Evolutionary conservation across 495 filamentous ascomycete genomes (phyloP).

Genomic region (Xylaria flabelliformis): DNA sequence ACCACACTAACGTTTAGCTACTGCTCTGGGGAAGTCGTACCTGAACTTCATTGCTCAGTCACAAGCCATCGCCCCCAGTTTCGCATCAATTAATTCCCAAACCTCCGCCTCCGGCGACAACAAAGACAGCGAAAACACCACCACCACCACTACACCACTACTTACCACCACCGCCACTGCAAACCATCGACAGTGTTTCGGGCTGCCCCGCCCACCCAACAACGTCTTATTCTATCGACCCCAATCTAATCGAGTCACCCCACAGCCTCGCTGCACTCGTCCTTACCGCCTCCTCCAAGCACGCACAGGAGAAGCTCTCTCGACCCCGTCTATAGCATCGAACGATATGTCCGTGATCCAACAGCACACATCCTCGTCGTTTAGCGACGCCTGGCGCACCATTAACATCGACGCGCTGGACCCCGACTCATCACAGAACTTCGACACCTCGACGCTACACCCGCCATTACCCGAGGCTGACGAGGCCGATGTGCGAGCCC

Average conservation of each 20-base stretch:
- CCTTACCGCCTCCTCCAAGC: slow-evolving; percentile 23
- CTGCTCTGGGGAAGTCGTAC: neutral
- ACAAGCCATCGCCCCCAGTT: neutral
- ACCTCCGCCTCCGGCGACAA: neutral
- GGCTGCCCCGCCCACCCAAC: neutral
- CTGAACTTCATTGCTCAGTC: neutral
- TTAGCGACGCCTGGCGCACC: slow-evolving; percentile 77
- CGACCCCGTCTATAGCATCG: slow-evolving; percentile 15
- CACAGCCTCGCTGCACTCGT: slow-evolving; percentile 6
- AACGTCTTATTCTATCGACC: slow-evolving; percentile 3
- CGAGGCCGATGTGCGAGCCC: slow-evolving; percentile 72
- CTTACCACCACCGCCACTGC: neutral
- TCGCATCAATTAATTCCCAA: neutral
- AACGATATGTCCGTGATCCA: slow-evolving; percentile 63
- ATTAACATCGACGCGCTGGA: slow-evolving; percentile 91
- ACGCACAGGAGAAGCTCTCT: slow-evolving; percentile 27
- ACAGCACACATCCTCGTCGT: slow-evolving; percentile 56
- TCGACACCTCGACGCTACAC: slow-evolving; percentile 79
- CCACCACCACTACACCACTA: neutral
- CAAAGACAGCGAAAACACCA: neutral
- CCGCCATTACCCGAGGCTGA: slow-evolving; percentile 70
- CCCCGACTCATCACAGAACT: slow-evolving; percentile 87
- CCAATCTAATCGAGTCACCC: slow-evolving; percentile 2
- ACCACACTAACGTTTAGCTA: neutral
- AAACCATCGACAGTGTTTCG: slow-evolving; percentile 6